phyloP scores from a whole-genome alignment of 768 basidiomycete genomes.

The Hypholoma fasciculare region DNA sequence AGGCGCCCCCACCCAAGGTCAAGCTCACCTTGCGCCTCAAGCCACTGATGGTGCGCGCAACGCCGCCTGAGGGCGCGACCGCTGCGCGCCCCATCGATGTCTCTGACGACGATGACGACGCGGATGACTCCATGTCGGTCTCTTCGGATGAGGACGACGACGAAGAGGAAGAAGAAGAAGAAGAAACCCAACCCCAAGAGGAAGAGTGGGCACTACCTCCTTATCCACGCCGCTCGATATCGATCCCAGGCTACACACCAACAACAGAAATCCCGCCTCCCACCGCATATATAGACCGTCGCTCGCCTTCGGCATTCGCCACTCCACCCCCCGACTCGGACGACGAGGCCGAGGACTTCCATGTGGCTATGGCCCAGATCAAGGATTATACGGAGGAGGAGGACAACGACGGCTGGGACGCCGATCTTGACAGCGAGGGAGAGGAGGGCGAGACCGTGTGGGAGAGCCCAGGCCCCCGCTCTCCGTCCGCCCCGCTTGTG shows the following conservation, averaged over 20 bases:
- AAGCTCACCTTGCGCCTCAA: conserved; percentile 70
- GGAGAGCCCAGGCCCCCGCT: conserved; percentile 65
- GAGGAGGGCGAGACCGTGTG: conserved; percentile 63
- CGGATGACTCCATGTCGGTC: conserved; percentile 43
- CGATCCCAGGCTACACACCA: conserved; percentile 57
- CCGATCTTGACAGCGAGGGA: conserved; percentile 52
- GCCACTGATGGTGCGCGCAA: conserved; percentile 32
- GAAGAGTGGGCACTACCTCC: conserved; percentile 54
- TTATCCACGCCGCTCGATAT: conserved; percentile 57
- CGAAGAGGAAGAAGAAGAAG: conserved; percentile 26
- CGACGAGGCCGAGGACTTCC: conserved; percentile 55
- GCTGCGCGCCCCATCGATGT: conserved; percentile 37
- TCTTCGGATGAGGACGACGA: conserved; percentile 22
- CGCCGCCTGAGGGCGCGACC: conserved; percentile 24
- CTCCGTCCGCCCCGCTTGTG: conserved; percentile 54
- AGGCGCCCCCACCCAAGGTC: conserved; percentile 61
- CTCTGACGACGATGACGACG: conserved; percentile 29
- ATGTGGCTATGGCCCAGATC: conserved; percentile 42
- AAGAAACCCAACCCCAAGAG: conserved; percentile 24
- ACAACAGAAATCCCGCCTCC: neutral
- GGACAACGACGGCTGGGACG: conserved; percentile 42
- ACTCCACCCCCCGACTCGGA: conserved; percentile 77
- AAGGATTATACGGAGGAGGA: conserved; percentile 33
- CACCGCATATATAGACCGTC: conserved; percentile 27
- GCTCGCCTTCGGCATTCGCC: conserved; percentile 60